phyloP scores from a whole-genome alignment of 139 green algal species.

The Chlamydomonas schloesseri region DNA sequence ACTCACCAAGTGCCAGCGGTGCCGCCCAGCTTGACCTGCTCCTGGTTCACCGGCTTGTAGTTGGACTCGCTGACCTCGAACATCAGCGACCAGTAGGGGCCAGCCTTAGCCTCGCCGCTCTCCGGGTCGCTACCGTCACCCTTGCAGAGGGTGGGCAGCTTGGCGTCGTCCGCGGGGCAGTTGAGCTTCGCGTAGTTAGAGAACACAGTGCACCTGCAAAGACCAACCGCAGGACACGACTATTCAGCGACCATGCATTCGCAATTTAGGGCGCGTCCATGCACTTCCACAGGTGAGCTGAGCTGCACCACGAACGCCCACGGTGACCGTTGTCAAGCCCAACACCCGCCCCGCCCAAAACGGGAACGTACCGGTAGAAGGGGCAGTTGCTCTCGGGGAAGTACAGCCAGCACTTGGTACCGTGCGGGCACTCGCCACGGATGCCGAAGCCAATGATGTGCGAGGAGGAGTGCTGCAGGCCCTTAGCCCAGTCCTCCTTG shows the following conservation, averaged over 20 bases:
- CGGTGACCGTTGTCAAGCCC: too few species aligned
- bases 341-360: too few species aligned
- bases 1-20: slow-evolving; percentile 57
- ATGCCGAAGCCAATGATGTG: slow-evolving; percentile 90
- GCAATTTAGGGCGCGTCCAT: too few species aligned
- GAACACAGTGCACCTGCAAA: slow-evolving; percentile 84
- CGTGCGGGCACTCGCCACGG: slow-evolving; percentile 79
- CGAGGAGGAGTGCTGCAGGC: slow-evolving; percentile 81
- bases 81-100: slow-evolving; percentile 95
- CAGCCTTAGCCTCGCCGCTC: slow-evolving; percentile 38
- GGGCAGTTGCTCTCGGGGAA: slow-evolving; percentile 92
- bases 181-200: slow-evolving; percentile 91
- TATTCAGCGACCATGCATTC: background rate
- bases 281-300: too few species aligned
- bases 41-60: slow-evolving; percentile 83
- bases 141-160: slow-evolving; percentile 84
- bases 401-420: slow-evolving; percentile 95
- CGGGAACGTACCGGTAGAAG: slow-evolving; percentile 88
- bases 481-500: slow-evolving; percentile 74
- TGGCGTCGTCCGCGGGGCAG: slow-evolving; percentile 69
- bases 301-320: background rate
- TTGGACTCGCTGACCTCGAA: slow-evolving; percentile 90
- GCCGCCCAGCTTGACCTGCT: slow-evolving; percentile 71
- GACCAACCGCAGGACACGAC: too few species aligned
- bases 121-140: slow-evolving; percentile 63